Base-by-base conservation (phyloP, 805 yeast species). In the Saccharomycopsis olivae region DNA sequence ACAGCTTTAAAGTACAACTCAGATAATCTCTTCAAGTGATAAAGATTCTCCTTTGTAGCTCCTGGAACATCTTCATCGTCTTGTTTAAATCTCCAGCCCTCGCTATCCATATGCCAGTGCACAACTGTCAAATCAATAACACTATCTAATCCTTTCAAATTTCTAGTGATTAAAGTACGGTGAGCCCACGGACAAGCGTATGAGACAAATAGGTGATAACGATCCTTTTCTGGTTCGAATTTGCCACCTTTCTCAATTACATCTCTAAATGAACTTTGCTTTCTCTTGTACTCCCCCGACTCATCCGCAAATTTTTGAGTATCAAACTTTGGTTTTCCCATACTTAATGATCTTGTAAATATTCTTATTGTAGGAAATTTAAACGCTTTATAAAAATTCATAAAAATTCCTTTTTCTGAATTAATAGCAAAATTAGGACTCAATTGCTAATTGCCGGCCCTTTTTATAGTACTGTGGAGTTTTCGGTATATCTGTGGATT, bases 141-240 rank as follows among this genome's bases (percentile, higher is more conserved):
- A 39, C 65, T 65, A n/a, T 64, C 57, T 36, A 81, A 58, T 1
- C 95, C 95, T 62, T 87, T 86, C 47, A 89, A 64, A 10, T 69
- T 59, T 39, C 96, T 63, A 2, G 78, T 68, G 39, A 86, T 78
- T 43, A 88, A 65, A 0, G 88, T 75, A 47, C 97, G 69, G 55
- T 85, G 94, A 1, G 96, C 96, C 73, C 96, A 89, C 3, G 98
- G 97, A 60, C 98, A 89, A 2, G 95, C 95, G 36, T 69, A 65
- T 1, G 92, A 80, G 9, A 86, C 94, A 52, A 82, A 88, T 40
- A 87, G 68, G 60, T 88, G 95, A 56, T 89, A 89, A 52, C 98
- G 70, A 43, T 73, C 73, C 34, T 70, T 67, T 53, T 86, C 95
- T 3, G 95, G 85, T 14, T 75, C 64, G 56, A 75, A 84, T 45